phyloP scores from a whole-genome alignment of 2,329 filamentous ascomycete species.

The Pseudovirgaria hyperparasitica region DNA sequence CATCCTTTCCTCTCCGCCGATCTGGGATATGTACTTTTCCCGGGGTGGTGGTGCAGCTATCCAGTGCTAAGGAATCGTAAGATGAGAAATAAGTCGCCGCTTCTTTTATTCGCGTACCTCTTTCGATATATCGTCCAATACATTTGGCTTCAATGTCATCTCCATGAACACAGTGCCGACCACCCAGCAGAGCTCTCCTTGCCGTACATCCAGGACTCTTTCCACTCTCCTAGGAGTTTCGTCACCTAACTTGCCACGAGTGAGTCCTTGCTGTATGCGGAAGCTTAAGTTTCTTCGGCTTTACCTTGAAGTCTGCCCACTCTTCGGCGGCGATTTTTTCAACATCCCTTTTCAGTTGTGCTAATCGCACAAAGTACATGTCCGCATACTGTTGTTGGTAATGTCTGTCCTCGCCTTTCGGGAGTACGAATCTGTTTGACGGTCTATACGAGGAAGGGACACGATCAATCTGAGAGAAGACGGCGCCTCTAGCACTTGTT shows the following conservation, averaged over 20 bases:
- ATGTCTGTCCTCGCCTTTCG: slow-evolving; percentile 48
- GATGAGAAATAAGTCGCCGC: no score
- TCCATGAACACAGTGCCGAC: slow-evolving; percentile 94
- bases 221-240: slow-evolving; percentile 68
- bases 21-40: slow-evolving; percentile 59
- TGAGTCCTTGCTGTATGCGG: not conserved
- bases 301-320: slow-evolving; percentile 61
- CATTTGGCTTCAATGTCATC: slow-evolving; percentile 90
- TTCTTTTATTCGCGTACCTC: slow-evolving; percentile 57
- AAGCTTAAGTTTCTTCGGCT: not conserved
- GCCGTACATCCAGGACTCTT: slow-evolving; percentile 84
- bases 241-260: slow-evolving; percentile 46
- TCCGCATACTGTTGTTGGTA: slow-evolving; percentile 96
- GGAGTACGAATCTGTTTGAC: slow-evolving; percentile 60
- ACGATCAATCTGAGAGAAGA: no score
- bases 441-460: slow-evolving; percentile 54
- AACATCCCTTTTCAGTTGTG: slow-evolving; percentile 73
- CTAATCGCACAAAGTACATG: slow-evolving; percentile 89
- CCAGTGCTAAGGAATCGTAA: slow-evolving; percentile 51
- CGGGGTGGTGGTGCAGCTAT: slow-evolving; percentile 68
- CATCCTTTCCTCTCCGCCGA: slow-evolving; percentile 59
- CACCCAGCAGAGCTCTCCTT: slow-evolving; percentile 93
- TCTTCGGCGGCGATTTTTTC: slow-evolving; percentile 60
- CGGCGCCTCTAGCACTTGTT: no score
- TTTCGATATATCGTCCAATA: slow-evolving; percentile 87